Conservation (phyloP, 768 basidiomycete species). For the Zangia roseola region DNA sequence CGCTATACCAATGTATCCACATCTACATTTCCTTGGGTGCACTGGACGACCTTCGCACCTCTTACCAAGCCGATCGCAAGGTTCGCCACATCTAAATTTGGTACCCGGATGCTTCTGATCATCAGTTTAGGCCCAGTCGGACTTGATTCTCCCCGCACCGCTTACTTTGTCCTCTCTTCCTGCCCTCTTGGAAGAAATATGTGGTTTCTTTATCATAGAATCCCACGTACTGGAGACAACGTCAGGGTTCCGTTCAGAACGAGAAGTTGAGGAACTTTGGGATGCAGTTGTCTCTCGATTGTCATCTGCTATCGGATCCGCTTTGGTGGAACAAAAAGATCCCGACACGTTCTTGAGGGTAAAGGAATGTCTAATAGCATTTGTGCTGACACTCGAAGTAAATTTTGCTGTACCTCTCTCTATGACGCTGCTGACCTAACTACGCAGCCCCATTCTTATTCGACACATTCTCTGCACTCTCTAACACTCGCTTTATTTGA, state of each 20-base stretch:
- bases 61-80: conserved; percentile 97
- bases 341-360: conserved; percentile 78
- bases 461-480: conserved; percentile 76
- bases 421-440: conserved; percentile 5
- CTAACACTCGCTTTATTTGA: conserved; percentile 89
- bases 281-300: conserved; percentile 77
- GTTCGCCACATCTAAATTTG: conserved; percentile 34
- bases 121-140: conserved; percentile 82
- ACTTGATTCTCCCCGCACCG: conserved; percentile 82
- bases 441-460: conserved; percentile 78
- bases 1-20: conserved; percentile 94
- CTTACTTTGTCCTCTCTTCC: conserved; percentile 66
- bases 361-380: conserved; percentile 81
- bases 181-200: conserved; percentile 86
- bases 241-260: conserved; percentile 82
- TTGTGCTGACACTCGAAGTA: conserved; percentile 93
- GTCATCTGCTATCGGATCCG: conserved; percentile 68
- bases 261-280: conserved; percentile 95
- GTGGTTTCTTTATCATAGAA: conserved; percentile 98
- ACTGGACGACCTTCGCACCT: conserved; percentile 85
- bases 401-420: conserved; percentile 9
- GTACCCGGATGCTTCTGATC: conserved; percentile 13
- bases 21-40: conserved; percentile 91
- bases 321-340: conserved; percentile 71
- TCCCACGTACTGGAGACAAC: conserved; percentile 88